These are phyloP conservation scores for Mycena alexandri DNA, from an alignment of 768 basidiomycete species.

Conservation along the genomic window DNA sequence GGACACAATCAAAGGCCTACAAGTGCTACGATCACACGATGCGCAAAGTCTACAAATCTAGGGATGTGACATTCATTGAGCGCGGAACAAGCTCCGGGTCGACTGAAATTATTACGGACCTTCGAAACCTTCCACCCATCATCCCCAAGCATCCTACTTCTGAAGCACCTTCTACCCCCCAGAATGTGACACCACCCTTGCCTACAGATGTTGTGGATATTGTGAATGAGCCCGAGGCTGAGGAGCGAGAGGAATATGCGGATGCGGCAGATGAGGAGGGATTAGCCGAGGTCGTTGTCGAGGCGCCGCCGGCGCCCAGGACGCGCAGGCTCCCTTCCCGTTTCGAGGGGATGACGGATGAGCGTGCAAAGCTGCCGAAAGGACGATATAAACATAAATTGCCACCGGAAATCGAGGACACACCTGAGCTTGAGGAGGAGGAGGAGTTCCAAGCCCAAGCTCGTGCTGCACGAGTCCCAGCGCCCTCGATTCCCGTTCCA, in stretches of 20 bases:
- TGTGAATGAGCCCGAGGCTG: neutral
- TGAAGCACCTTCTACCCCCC: neutral
- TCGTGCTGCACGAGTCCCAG: neutral
- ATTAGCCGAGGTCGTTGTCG: neutral
- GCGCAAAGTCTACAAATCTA: neutral
- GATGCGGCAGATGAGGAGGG: neutral
- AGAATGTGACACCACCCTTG: neutral
- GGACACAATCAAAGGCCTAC: neutral
- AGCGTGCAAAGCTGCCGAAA: neutral
- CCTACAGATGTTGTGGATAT: neutral
- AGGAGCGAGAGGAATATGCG: neutral
- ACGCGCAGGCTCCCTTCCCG: neutral
- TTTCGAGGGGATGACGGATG: neutral
- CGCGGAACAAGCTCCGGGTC: neutral
- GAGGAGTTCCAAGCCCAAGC: constrained; percentile 5
- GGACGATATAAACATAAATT: neutral
- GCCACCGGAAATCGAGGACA: neutral
- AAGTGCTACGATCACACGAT: neutral
- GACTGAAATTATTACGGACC: neutral
- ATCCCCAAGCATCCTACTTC: neutral
- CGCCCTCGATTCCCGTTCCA: neutral
- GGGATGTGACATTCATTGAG: neutral
- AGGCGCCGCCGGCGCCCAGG: neutral
- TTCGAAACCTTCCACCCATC: neutral
- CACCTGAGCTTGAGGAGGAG: constrained; percentile 5